Base-by-base conservation (phyloP, 345 rosid species). In the Eucalyptus cloeziana region DNA sequence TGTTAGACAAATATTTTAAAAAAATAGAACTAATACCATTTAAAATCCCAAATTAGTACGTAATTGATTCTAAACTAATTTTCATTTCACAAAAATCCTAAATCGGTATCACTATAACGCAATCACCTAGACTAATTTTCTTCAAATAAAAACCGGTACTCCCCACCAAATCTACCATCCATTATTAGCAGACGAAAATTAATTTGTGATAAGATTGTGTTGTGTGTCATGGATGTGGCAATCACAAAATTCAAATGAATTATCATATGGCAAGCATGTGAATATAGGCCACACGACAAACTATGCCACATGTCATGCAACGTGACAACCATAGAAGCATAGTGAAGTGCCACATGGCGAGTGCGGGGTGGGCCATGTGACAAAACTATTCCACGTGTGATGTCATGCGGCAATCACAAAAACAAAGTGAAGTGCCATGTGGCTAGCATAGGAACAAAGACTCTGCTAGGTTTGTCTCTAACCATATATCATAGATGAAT, bases 131-230 rank as follows among this genome's bases (percentile, higher is more conserved):
- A 51, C 17, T 51, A 16, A 51, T 16, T 51, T 51, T 51, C 54
- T 15, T 56, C 30, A 2, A 24, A 24, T 13, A 56, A 24, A 56
- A 54, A 0, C 4, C 11, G 0, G 7, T 60, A 60, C n/a, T 10
- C 6, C 7, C 1, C 7, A 10, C 2, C n/a, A 27, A 60, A 60
- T 60, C 31, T 10, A 60, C 14, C 64, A 1, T 58, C 7, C n/a
- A 11, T 25, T 24, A 11, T 25, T 24, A 1, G 7, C 7, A 5
- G 1, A 60, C 0, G 4, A 60, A 60, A 25, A 10, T 25, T 60
- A 25, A 0, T 60, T 60, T 60, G 13, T 0, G 14, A 25, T 60
- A 25, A 60, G 0, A 27, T 0, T 60, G 0, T 60, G 4, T 12
- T 0, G 1, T 0, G 1, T 11, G 67, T 27, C 67, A 60, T 27